Evolutionary conservation across 495 filamentous ascomycete genomes (phyloP).

Genomic region (Gamarada debralockiae): DNA sequence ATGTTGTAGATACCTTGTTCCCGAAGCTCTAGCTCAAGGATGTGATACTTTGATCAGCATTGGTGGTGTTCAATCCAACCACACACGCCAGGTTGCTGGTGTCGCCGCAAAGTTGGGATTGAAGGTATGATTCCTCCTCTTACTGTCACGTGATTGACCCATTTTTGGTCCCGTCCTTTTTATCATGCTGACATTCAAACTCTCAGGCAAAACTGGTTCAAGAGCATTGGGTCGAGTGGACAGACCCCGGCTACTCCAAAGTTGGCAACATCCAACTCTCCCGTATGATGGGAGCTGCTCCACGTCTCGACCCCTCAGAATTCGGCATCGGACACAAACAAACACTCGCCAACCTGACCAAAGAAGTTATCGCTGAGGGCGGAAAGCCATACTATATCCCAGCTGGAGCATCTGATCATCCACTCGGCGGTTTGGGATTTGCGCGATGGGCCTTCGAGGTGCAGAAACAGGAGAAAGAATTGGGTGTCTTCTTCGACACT

Average conservation of each 20-base stretch:
- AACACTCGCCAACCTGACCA: conserved; percentile 40
- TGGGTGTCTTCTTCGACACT: conserved; percentile 55
- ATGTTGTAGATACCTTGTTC: conserved; percentile 43
- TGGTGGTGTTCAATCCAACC: conserved; percentile 64
- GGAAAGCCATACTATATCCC: conserved; percentile 62
- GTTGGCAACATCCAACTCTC: conserved; percentile 63
- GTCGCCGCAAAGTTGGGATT: conserved; percentile 49
- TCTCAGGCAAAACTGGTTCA: conserved; percentile 39
- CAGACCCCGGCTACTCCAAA: conserved; percentile 43
- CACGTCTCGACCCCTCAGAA: conserved; percentile 41
- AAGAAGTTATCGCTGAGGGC: conserved; percentile 41
- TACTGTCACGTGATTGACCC: not conserved
- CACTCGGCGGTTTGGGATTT: conserved; percentile 61
- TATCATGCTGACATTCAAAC: too few species aligned
- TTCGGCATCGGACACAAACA: conserved; percentile 61
- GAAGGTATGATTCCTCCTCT: conserved; percentile 32
- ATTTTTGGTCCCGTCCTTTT: too few species aligned
- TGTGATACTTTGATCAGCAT: conserved; percentile 56
- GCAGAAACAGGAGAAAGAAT: conserved; percentile 48
- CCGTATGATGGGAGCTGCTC: conserved; percentile 56
- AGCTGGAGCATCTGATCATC: conserved; percentile 60
- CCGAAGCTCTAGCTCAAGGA: conserved; percentile 50
- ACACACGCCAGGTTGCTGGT: conserved; percentile 59
- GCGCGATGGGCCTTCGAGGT: conserved; percentile 64
- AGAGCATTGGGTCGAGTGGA: conserved; percentile 60